Percentiles rank a stretch among this genome's conserved stretches.
Evolutionary conservation across 2,329 filamentous ascomycete species (phyloP).

Genomic region (Xylaria sp.): DNA sequence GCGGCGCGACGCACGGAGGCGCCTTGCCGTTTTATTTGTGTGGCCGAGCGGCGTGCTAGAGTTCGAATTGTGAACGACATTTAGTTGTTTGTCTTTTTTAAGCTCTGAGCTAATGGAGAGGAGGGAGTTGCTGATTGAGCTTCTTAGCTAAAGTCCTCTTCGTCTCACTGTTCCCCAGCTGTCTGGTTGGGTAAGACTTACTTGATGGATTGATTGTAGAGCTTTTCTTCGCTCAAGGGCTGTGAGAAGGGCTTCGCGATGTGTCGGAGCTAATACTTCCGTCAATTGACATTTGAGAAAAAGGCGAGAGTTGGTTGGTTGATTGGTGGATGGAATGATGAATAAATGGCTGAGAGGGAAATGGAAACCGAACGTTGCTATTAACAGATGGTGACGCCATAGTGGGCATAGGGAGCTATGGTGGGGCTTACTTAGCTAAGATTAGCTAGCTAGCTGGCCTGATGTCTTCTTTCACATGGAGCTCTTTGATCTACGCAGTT

Average conservation of each 20-base stretch:
- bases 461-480: too few relatives aligned
- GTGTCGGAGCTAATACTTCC: slow-evolving; percentile 25
- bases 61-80: slow-evolving; percentile 44
- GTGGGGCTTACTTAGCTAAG: background rate
- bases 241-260: background rate
- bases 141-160: background rate
- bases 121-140: background rate
- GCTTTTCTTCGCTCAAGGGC: background rate
- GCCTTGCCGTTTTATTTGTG: slow-evolving; percentile 13
- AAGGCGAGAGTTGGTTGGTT: background rate
- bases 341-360: background rate
- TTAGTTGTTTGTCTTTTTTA: background rate
- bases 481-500: background rate
- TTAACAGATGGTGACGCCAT: background rate
- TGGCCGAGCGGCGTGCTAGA: slow-evolving; percentile 37
- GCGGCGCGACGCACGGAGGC: slow-evolving; percentile 10
- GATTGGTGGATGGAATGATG: background rate
- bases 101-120: background rate
- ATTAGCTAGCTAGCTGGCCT: background rate
- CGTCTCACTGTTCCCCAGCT: background rate
- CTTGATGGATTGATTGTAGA: background rate
- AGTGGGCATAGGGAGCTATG: background rate
- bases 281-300: slow-evolving; percentile 15
- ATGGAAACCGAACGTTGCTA: background rate
- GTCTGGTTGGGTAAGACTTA: background rate